Base-by-base conservation (phyloP, 129 eudicot species). In the Pittosporum tobira region DNA sequence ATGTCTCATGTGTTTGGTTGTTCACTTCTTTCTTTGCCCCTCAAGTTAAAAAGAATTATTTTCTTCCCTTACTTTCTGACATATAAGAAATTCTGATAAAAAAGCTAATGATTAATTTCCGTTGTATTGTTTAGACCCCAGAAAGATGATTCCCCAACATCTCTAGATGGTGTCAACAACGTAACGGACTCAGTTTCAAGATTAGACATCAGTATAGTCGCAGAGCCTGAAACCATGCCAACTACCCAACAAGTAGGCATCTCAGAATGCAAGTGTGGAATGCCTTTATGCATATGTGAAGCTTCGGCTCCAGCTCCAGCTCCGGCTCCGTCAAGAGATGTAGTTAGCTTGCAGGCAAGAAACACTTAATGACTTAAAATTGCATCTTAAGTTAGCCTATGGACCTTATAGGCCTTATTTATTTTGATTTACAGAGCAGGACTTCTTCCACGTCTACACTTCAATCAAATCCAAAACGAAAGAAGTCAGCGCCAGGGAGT, bases 231-330 rank as follows among this genome's bases (percentile, higher is more conserved):
- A 38, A 58, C 7, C 49, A 58, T 37, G 22, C 49, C 46, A n/a
- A 27, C 71, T 61, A 50, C 61, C 5, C 31, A 57, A 16, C 60
- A 77, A 26, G 26, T 73, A 34, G 60, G 71, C 15, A 59, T 61
- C 65, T 59, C 65, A 47, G 85, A 91, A 34, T 91, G 98, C 85
- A 86, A 82, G 28, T 91, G 98, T 79, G 98, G 98, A 65, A 91
- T 91, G 98, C 98, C 98, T 65, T 74, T 91, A 76, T 91, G 98
- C 79, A 91, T 91, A 64, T 91, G 98, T 78, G 87, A 76, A 70
- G 94, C 79, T 53, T 66, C 84, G 22, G 70, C 53, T 59, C 43
- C 59, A 0, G 14, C 59, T 62, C 67, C 67, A 1, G 30, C 57
- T 48, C 48, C 57, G 6, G 23, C 34, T 60, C 82, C 88, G 49